phyloP scores from a whole-genome alignment of 768 basidiomycete species.

The Astraeus odoratus region DNA sequence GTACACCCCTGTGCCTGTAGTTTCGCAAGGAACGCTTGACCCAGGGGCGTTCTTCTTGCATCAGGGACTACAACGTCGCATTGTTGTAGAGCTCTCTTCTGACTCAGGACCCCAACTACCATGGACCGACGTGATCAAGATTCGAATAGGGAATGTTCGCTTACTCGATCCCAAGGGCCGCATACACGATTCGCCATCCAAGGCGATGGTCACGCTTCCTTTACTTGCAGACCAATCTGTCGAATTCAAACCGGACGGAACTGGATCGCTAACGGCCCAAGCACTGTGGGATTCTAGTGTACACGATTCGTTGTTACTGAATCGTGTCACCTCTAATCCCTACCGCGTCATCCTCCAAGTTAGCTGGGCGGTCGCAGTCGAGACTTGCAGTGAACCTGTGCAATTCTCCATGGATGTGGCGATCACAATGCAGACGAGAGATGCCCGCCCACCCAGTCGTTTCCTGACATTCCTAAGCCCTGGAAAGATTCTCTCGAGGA shows the following conservation, averaged over 20 bases:
- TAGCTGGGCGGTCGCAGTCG: slow-evolving; percentile 73
- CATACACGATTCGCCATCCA: slow-evolving; percentile 70
- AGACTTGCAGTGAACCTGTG: slow-evolving; percentile 79
- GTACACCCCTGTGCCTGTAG: slow-evolving; percentile 77
- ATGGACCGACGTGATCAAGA: slow-evolving; percentile 73
- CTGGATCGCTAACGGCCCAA: slow-evolving; percentile 58
- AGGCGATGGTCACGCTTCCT: slow-evolving; percentile 63
- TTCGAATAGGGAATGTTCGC: slow-evolving; percentile 79
- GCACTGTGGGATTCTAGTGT: slow-evolving; percentile 92
- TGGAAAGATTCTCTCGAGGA: slow-evolving; percentile 68
- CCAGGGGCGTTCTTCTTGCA: slow-evolving; percentile 83
- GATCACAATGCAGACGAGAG: slow-evolving; percentile 75
- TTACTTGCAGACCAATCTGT: slow-evolving; percentile 65
- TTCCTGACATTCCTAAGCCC: slow-evolving; percentile 72
- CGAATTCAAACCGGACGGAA: slow-evolving; percentile 81
- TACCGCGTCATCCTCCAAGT: slow-evolving; percentile 79
- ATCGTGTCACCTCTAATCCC: slow-evolving; percentile 71
- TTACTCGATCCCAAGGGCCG: slow-evolving; percentile 80
- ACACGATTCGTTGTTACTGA: slow-evolving; percentile 80
- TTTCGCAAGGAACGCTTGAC: slow-evolving; percentile 68
- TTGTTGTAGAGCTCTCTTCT: slow-evolving; percentile 71
- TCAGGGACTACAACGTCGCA: slow-evolving; percentile 86
- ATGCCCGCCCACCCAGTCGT: slow-evolving; percentile 76
- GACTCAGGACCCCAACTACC: slow-evolving; percentile 87
- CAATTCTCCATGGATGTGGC: slow-evolving; percentile 85